phyloP scores from a whole-genome alignment of 495 filamentous ascomycete genomes.

The Aspergillus bertholletiae region DNA sequence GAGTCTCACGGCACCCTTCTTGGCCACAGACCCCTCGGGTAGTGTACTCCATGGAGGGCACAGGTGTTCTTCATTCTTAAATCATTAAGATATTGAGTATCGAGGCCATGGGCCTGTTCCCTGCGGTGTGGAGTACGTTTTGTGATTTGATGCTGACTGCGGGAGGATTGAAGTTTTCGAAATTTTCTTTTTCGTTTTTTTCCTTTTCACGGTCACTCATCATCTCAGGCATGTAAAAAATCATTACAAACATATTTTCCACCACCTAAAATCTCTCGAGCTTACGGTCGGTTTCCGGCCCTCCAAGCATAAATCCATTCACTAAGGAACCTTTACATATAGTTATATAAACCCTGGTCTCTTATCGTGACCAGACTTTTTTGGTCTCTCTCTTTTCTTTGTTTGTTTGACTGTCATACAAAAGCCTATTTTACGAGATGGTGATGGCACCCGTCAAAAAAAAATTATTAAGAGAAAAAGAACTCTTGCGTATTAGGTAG shows the following conservation, averaged over 20 bases:
- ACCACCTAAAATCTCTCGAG: no score
- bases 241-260: background rate
- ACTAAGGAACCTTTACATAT: no score
- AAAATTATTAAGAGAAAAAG: no score
- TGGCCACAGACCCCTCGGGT: conserved; percentile 57
- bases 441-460: no score
- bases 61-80: conserved; percentile 31
- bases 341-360: no score
- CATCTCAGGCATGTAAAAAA: background rate
- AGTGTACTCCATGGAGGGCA: conserved; percentile 50
- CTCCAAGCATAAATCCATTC: no score
- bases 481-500: background rate
- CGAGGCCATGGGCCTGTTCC: background rate
- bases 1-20: conserved; percentile 59
- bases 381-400: no score
- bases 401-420: no score
- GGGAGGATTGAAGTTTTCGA: background rate
- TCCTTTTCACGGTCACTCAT: background rate
- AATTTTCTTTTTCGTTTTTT: no score
- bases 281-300: no score
- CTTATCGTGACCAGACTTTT: no score
- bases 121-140: background rate
- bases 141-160: background rate
- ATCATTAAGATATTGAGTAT: background rate
- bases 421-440: no score